These are phyloP conservation scores for Brettanomyces bruxellensis DNA, from an alignment of 805 yeast genomes.

Conservation along the genomic window DNA sequence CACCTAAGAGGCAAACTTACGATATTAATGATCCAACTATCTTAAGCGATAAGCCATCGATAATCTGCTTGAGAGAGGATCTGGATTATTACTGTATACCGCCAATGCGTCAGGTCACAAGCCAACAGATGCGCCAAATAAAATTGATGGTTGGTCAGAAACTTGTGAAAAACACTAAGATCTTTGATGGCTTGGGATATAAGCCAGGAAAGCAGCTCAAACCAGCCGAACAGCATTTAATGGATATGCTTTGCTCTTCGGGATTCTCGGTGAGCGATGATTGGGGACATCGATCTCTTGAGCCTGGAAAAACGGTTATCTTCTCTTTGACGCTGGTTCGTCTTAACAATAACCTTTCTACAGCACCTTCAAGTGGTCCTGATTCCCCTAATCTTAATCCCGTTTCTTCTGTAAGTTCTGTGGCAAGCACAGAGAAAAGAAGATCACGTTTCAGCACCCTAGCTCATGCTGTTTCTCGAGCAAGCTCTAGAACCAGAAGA, in stretches of 20 bases:
- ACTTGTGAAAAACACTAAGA: slow-evolving; percentile 44
- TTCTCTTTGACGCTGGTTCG: slow-evolving; percentile 72
- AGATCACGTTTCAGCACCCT: slow-evolving; percentile 52
- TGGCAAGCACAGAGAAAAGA: slow-evolving; percentile 23
- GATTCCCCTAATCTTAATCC: slow-evolving; percentile 25
- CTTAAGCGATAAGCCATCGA: slow-evolving; percentile 73
- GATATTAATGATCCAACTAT: slow-evolving; percentile 46
- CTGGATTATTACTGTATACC: slow-evolving; percentile 90
- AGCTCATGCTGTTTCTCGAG: slow-evolving; percentile 48
- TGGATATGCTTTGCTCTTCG: slow-evolving; percentile 89
- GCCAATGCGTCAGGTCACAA: slow-evolving; percentile 45
- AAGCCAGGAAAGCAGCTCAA: slow-evolving; percentile 47
- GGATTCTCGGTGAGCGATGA: slow-evolving; percentile 59
- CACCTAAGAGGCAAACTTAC: slow-evolving; percentile 14
- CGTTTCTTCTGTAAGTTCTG: slow-evolving; percentile 13
- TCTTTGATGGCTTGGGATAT: slow-evolving; percentile 77
- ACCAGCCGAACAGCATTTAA: slow-evolving; percentile 88
- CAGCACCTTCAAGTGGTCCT: slow-evolving; percentile 9
- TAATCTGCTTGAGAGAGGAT: slow-evolving; percentile 89
- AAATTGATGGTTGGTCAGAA: slow-evolving; percentile 68
- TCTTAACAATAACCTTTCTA: slow-evolving; percentile 25
- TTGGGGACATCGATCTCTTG: slow-evolving; percentile 90
- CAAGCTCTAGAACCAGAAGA: slow-evolving; percentile 27
- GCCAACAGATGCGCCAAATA: slow-evolving; percentile 54
- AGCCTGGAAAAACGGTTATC: slow-evolving; percentile 80